Evolutionary conservation across 495 filamentous ascomycete genomes (phyloP), one percentile per base, ranked within the genome.

Genomic region (Penicillium soppii): DNA sequence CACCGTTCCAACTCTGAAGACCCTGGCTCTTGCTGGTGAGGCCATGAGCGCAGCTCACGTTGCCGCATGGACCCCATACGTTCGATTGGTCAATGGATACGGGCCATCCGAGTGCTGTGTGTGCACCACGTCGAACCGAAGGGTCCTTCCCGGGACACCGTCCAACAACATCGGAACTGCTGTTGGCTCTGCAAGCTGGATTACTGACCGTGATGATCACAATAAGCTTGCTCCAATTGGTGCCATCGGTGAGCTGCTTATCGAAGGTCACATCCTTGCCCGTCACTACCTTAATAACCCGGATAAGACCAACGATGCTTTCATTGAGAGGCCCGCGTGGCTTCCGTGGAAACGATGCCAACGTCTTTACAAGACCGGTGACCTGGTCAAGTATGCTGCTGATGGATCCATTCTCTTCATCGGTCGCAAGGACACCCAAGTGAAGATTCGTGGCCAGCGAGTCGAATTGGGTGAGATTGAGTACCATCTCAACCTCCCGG

Each of bases 11-110:
- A 48, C 40, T 5, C 50, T 79, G 2, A 46, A 65, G 20, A 68
- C 53, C 3, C 57, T 79, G 10, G 43, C 62, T 4, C 44, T 75
- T 2, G 70, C 57, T 12, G 76, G 76, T 7, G 76, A 79, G 50
- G 60, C 74, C 2, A 65, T 82, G 58, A 56, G 65, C 3, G 59
- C 65, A 26, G 66, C 67, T 6, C 51, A 73, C 37, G 56, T 78
- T 13, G 44, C 54, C 5, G 59, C 56, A 15, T 84, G 82, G 82
- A 70, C 68, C 6, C 65, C 65, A 20, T 62, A 67, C n/a, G 56
- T 69, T 15, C 62, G 55, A 42, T 65, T 79, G 19, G 57, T 79
- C 38, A 81, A 82, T 46, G 75, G 67, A 4, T 86, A 86, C 58
- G 82, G 82, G 0, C 82, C 82, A 0, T 66, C 66, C 4, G 81